Evolutionary conservation across 202 grass and related monocot species (phyloP), one percentile per base, ranked within the genome.

Genomic region (Bolboschoenoplectus hybrid): DNA sequence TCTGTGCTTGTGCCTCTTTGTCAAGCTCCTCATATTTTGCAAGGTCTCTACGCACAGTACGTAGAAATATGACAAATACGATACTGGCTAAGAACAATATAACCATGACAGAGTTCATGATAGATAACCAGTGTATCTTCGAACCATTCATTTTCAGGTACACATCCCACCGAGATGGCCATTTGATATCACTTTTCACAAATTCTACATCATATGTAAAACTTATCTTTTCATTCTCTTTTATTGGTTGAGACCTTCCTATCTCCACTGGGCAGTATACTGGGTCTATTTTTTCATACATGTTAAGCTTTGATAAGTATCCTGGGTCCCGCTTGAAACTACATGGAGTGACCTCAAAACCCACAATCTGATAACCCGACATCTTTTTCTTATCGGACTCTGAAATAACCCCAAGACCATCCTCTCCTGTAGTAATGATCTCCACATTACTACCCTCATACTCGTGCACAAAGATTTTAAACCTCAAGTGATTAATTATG

Each of bases 91-190:
- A 84, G 89, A 96, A 98, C 66, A 92, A 86, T 71, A 98, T 96
- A 11, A 98, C 96, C 96, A 94, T 96, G 55, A 96, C 86, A 12
- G 97, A 98, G 53, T 98, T 98, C 90, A 95, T 93, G 44, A 98
- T 98, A 14, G 91, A 98, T 76, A 98, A 95, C 96, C 91, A 98
- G 84, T 95, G 96, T 60, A 98, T 88, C 87, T 91, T 98, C 13
- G 93, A 75, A 9, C 93, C 93, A 46, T 98, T 93, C 96, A 95
- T 98, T 91, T 95, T 98, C 82, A 95, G 83, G 88, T 98, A 98
- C 63, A 88, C 81, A 91, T 98, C 96, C 93, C 95, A 98, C 84
- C 95, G 89, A 74, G 91, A 98, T 17, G 93, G 95, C 95, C 95
- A 98, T 89, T 79, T 98, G 85, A 92, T 98, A 62, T 98, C 86